These are phyloP conservation scores for Penicillium taxi DNA, from an alignment of 495 filamentous ascomycete genomes.

Conservation along the genomic window DNA sequence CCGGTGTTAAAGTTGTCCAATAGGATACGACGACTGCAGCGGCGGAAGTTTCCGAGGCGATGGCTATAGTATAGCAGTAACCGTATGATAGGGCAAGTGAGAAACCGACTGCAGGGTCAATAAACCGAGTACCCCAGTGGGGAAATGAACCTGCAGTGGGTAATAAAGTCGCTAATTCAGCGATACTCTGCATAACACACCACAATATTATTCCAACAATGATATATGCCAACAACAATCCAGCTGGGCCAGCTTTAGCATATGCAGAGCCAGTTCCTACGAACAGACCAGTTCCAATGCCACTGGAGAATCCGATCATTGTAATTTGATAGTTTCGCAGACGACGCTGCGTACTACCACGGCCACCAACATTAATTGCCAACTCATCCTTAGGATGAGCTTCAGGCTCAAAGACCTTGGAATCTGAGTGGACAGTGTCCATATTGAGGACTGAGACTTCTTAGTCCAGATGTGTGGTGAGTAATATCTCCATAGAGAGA, in stretches of 20 bases:
- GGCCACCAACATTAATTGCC: conserved; percentile 31
- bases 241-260: conserved; percentile 57
- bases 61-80: conserved; percentile 51
- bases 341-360: conserved; percentile 28
- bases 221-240: conserved; percentile 60
- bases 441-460: too few species aligned
- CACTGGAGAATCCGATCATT: conserved; percentile 36
- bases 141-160: conserved; percentile 68
- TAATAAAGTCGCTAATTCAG: conserved; percentile 69
- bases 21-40: conserved; percentile 66
- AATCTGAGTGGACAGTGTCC: conserved; percentile 16
- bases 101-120: conserved; percentile 63
- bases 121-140: conserved; percentile 64
- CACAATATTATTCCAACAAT: conserved; percentile 61
- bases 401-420: conserved; percentile 12
- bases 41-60: conserved; percentile 63
- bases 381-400: conserved; percentile 21
- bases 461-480: too few species aligned
- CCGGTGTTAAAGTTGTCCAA: conserved; percentile 48
- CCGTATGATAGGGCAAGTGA: conserved; percentile 50
- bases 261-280: conserved; percentile 64
- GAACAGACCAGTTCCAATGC: conserved; percentile 68
- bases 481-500: too few species aligned
- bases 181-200: conserved; percentile 46
- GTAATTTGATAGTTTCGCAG: conserved; percentile 33